Evolutionary conservation across 2,329 filamentous ascomycete genomes (phyloP), one percentile per base, ranked within the genome.

Genomic region (Curvularia eragrostidis): DNA sequence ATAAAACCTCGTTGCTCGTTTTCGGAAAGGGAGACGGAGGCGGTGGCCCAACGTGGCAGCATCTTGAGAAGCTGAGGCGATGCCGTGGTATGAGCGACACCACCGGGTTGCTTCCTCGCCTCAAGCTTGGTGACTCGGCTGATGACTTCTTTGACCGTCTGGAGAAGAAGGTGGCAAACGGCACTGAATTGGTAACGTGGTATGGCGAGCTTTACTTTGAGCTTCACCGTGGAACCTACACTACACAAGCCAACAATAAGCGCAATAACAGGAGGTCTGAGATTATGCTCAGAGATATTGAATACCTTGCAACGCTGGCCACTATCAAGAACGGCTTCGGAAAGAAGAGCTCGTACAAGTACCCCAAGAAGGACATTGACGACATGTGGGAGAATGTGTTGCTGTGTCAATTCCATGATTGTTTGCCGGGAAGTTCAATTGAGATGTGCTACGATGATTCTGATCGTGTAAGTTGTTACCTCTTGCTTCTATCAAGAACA

Each of bases 361-460:
- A 98, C 74, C 95, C 95, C 9, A 97, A 96, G 78, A 87, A 90
- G 73, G 87, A 95, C n/a, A 89, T 99, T 54, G 95, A 99, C 72
- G 85, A 89, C 56, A 96, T 99, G 88, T 99, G 95, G 95, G 94
- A 98, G 80, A 84, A 85, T 54, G 89, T 94, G 3, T 83, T 98
- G 23, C 85, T 98, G 24, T 98, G 94, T 66, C 95, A 99, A 71
- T 99, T 99, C 83, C 95, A 99, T 65, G 95, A 99, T 74, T 98
- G 95, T 74, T 83, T 99, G 50, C 95, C 95, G 0, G 95, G 95
- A 54, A 97, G 92, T 73, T 91, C 88, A 32, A 98, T 99, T 68
- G 93, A 96, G 76, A 97, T 98, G 93, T 97, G 93, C 77, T 98
- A 98, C 70, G 91, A 96, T 75, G 95, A 99, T 74, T 96, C 93